Percentiles rank a stretch among this genome's conserved stretches.
phyloP scores from a whole-genome alignment of 768 basidiomycete species.

The Coprinellus micaceus region DNA sequence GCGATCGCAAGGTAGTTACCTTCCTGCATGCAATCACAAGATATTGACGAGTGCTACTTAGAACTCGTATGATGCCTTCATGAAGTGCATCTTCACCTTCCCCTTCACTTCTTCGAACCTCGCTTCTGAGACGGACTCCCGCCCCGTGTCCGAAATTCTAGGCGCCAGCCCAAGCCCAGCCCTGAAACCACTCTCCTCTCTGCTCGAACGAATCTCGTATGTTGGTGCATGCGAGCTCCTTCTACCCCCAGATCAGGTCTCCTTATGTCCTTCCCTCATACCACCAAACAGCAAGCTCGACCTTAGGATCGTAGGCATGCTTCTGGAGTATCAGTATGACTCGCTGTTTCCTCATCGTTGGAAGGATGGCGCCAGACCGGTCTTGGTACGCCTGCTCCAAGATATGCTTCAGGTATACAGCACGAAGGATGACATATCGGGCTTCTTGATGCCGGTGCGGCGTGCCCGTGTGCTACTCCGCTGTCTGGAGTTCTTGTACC shows the following conservation, averaged over 20 bases:
- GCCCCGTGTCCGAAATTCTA: conserved; percentile 33
- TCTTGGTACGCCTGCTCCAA: conserved; percentile 40
- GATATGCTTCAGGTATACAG: conserved; percentile 52
- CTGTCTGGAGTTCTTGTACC: conserved; percentile 51
- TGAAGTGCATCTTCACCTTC: conserved; percentile 48
- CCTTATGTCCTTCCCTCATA: conserved; percentile 30
- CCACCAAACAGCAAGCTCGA: conserved; percentile 16
- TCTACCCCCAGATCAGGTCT: conserved; percentile 45
- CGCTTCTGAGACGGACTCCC: conserved; percentile 26
- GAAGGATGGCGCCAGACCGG: conserved; percentile 51
- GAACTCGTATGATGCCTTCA: conserved; percentile 60
- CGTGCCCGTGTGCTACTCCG: conserved; percentile 55
- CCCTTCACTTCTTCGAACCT: conserved; percentile 47
- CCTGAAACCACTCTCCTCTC: conserved; percentile 52
- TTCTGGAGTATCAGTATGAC: conserved; percentile 62
- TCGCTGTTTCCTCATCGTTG: conserved; percentile 50
- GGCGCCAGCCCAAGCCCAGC: conserved; percentile 29
- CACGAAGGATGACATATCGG: conserved; percentile 16
- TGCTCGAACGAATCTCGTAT: conserved; percentile 66
- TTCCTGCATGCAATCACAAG: conserved; percentile 2
- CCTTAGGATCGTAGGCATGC: conserved; percentile 40
- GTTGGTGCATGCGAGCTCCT: conserved; percentile 66
- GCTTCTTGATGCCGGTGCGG: conserved; percentile 46
- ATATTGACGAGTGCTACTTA: conserved; percentile 20
- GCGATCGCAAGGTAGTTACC: conserved; percentile 63